These are phyloP conservation scores for Clarireedia homoeocarpa DNA, from an alignment of 2,329 filamentous ascomycete genomes.

Conservation along the genomic window DNA sequence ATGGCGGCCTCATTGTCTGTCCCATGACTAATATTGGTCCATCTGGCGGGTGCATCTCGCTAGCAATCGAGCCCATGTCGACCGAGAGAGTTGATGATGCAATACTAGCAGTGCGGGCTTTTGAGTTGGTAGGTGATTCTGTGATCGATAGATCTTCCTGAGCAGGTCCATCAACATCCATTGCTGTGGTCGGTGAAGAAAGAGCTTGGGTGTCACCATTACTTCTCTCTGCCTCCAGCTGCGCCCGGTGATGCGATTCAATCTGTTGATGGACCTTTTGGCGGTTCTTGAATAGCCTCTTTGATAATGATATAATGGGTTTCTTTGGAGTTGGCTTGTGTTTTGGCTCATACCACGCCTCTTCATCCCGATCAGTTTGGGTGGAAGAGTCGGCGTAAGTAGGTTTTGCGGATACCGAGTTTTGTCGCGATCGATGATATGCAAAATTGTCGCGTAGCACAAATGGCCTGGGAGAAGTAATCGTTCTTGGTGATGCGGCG, in stretches of 20 bases:
- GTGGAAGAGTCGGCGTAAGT: constrained; percentile 25
- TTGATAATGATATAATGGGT: constrained; percentile 24
- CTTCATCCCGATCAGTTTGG: constrained; percentile 27
- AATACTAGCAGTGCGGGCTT: constrained; percentile 21
- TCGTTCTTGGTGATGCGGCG: constrained; percentile 22
- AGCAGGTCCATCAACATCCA: constrained; percentile 20
- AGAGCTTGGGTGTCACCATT: constrained; percentile 11
- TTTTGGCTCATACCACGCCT: constrained; percentile 27
- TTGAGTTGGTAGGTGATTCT: constrained; percentile 19
- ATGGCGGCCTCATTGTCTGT: constrained; percentile 26
- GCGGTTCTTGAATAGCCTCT: constrained; percentile 27
- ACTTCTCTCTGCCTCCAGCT: constrained; percentile 1
- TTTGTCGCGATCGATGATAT: constrained; percentile 18
- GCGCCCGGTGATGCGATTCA: constrained; percentile 11
- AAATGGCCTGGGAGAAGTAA: constrained; percentile 15
- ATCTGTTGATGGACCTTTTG: constrained; percentile 17
- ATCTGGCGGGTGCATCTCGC: constrained; percentile 25
- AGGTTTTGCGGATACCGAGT: constrained; percentile 16
- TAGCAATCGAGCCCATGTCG: constrained; percentile 13
- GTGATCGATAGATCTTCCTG: constrained; percentile 13
- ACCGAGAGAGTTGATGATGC: constrained; percentile 23
- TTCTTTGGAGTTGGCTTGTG: constrained; percentile 15
- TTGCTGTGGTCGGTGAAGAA: constrained; percentile 16
- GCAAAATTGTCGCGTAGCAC: constrained; percentile 13
- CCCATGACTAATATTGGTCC: constrained; percentile 15